Conservation (phyloP, 352 stramenopile species). For the Phytopythium chamaehyphon region DNA sequence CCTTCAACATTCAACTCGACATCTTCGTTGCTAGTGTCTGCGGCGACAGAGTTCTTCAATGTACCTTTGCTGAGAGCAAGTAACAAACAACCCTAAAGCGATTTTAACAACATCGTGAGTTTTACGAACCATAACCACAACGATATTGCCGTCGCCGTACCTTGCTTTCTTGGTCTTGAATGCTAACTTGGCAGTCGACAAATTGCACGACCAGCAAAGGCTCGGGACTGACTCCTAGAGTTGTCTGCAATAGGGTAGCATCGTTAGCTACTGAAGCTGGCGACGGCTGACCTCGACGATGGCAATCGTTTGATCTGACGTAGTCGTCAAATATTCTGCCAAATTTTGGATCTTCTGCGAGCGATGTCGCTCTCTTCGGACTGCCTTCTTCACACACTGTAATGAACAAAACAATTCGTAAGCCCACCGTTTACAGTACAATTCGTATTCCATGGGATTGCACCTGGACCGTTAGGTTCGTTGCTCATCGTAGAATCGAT, state of each 20-base stretch:
- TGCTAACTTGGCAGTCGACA: slow-evolving; percentile 71
- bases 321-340: slow-evolving; percentile 44
- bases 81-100: slow-evolving; percentile 44
- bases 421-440: not conserved
- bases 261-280: slow-evolving; percentile 3
- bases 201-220: slow-evolving; percentile 72
- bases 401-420: not conserved
- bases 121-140: not conserved
- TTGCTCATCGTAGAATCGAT: slow-evolving; percentile 7
- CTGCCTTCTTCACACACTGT: slow-evolving; percentile 22
- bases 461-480: not conserved
- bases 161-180: slow-evolving; percentile 70
- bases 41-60: slow-evolving; percentile 50
- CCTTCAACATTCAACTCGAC: slow-evolving; percentile 61
- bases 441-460: not conserved
- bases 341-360: slow-evolving; percentile 71
- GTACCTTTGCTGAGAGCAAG: slow-evolving; percentile 57
- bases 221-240: slow-evolving; percentile 22
- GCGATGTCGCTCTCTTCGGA: slow-evolving; percentile 59
- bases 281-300: slow-evolving; percentile 6
- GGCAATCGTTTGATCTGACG: slow-evolving; percentile 11
- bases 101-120: not conserved
- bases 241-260: slow-evolving; percentile 3
- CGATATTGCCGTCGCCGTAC: slow-evolving; percentile 6
- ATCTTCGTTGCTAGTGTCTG: slow-evolving; percentile 41